These are phyloP conservation scores for Solanum hybrid DNA, from an alignment of 305 asterid genomes.

Conservation along the genomic window DNA sequence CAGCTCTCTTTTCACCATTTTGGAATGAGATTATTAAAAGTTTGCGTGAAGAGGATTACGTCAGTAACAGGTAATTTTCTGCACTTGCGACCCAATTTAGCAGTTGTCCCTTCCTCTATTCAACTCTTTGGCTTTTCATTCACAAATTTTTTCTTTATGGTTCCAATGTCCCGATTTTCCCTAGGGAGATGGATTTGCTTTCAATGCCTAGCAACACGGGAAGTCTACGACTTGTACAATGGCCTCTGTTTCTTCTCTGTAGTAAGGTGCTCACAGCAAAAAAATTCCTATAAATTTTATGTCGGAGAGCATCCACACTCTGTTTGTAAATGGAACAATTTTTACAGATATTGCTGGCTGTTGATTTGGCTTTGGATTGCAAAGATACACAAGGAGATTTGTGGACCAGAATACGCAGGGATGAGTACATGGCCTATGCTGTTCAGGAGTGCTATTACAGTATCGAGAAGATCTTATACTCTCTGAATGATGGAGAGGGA, in stretches of 20 bases:
- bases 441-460: conserved; percentile 94
- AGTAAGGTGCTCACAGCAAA: conserved; percentile 61
- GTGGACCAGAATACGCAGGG: conserved; percentile 86
- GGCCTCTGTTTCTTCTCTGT: conserved; percentile 98
- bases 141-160: not conserved
- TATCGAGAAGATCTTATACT: conserved; percentile 74
- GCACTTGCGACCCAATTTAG: conserved; percentile 3
- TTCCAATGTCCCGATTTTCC: conserved; percentile 2
- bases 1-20: conserved; percentile 89
- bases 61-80: conserved; percentile 69
- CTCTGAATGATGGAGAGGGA: conserved; percentile 97
- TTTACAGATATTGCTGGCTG: conserved; percentile 79
- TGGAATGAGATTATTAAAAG: conserved; percentile 97
- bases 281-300: not conserved
- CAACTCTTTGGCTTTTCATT: not conserved
- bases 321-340: conserved; percentile 9
- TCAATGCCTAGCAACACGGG: conserved; percentile 98
- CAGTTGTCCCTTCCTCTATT: not conserved
- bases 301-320: not conserved
- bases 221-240: conserved; percentile 81
- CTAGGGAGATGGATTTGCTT: conserved; percentile 97
- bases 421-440: conserved; percentile 98
- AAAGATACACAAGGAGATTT: conserved; percentile 87
- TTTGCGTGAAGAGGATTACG: conserved; percentile 95
- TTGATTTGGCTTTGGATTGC: conserved; percentile 97